Evolutionary conservation across 1,284 basidiomycete species (phyloP), one percentile per base, ranked within the genome.

Genomic region (Sphagnurus paluster): DNA sequence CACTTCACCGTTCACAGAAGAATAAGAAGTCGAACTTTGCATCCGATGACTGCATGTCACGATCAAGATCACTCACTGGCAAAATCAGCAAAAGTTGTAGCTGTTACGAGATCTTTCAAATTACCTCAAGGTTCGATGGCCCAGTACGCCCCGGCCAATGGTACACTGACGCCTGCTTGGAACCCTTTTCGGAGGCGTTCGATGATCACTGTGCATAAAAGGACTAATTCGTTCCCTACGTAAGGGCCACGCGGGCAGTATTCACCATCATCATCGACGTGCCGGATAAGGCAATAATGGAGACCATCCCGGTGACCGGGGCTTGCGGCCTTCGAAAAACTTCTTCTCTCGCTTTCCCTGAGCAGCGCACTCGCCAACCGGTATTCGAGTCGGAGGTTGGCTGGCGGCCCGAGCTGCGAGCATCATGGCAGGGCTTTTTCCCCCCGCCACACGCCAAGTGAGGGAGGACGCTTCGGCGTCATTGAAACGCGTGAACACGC

Each of bases 151-250:
- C 20, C 28, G 24, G 39, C 39, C 39, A 41, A 41, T 43, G 32
- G 44, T 39, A 42, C 30, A 30, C 11, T 7, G 7, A 30, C 28
- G 30, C 39, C 28, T 50, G 34, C 29, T 46, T 32, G 34, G 47
- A 49, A 30, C 42, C 24, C 29, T 44, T 49, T 39, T 35, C 29
- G 34, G 28, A 41, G 43, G 16, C n/a, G n/a, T 46, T 44, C 44
- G 48, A 44, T 46, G 40, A 50, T 53, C 43, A 21, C 3, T 34
- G 13, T 26, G 44, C 48, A 28, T 41, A 53, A 50, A 55, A 50
- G 51, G 51, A 43, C 41, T 55, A 50, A 55, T 53, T 39, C 21
- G 38, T 17, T 46, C 45, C n/a, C n/a, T n/a, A 50, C 49, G 46
- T 50, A 42, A 53, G 21, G 25, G 29, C 42, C 29, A 45, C 30